Evolutionary conservation across 306 rosid species (phyloP), one percentile per base, ranked within the genome.

Genomic region (Cicer cuneatum): DNA sequence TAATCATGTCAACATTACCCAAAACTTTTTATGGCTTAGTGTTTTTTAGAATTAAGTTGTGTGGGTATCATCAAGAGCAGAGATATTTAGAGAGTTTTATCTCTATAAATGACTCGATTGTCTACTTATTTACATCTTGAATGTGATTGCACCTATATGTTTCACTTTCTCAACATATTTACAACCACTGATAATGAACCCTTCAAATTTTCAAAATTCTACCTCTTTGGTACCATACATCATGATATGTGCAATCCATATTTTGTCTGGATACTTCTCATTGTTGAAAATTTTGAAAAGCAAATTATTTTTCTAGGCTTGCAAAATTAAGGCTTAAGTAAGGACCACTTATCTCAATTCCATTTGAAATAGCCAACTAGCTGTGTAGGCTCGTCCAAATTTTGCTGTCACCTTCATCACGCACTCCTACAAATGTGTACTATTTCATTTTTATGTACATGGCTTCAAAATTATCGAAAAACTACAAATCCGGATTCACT

Each of bases 311-410:
- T 43, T n/a, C 19, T 3, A 15, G 2, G 33, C 18, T 18, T 39
- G 63, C 7, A 24, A 74, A 10, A 51, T 77, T 77, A 57, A 33
- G 68, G 59, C 37, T 3, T 3, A 21, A 21, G 48, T 7, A 5
- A 79, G 78, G 74, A 79, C 78, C 83, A 65, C 83, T 54, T 54
- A 8, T 29, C 40, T 41, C 3, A 79, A 29, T 45, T 58, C 21
- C 38, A 24, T 19, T 61, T 24, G 59, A 59, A 8, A 66, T 75
- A 2, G 5, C 5, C 48, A 67, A 66, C 19, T 67, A 47, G 62
- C 29, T 10, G 5, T 14, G 41, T 2, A 45, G 47, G 3, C 43
- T 77, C 19, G 40, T 58, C 68, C 74, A 64, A 54, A 42, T 79
- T 71, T 52, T 43, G 19, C 5, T 7, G 79, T 68, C 72, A 41